A percentile compares a stretch with the other conserved stretches of the same genome.
phyloP scores from a whole-genome alignment of 805 yeast genomes.

The Kuraishia ogatae region DNA sequence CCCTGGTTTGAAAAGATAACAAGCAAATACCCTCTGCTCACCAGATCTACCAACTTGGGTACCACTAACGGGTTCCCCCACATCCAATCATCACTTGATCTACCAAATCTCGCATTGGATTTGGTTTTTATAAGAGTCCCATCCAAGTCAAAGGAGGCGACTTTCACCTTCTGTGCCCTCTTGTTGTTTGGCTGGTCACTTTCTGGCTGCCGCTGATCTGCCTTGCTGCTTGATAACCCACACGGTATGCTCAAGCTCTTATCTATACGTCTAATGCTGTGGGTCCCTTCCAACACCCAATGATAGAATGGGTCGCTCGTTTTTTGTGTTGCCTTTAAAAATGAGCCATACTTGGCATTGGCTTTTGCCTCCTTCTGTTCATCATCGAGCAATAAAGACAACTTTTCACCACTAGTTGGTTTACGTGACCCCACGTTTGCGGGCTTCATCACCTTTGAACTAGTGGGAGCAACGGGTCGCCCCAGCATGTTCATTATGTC shows the following conservation, averaged over 20 bases:
- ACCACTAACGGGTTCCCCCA: constrained; percentile 30
- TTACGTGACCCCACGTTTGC: not conserved
- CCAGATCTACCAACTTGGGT: constrained; percentile 16
- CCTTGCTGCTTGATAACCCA: too few species aligned
- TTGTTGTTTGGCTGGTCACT: too few species aligned
- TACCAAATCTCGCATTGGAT: constrained; percentile 51
- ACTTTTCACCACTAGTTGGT: not conserved
- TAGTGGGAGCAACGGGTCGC: not conserved
- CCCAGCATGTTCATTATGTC: not conserved
- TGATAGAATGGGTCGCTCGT: not conserved
- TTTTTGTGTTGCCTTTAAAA: not conserved
- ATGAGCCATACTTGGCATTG: not conserved
- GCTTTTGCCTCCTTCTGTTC: not conserved
- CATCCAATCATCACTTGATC: constrained; percentile 66
- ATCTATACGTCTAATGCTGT: not conserved
- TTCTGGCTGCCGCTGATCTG: too few species aligned
- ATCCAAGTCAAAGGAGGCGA: constrained; percentile 83
- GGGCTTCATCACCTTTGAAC: not conserved
- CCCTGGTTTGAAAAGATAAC: constrained; percentile 89
- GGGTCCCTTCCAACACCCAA: not conserved
- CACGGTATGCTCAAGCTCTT: not conserved
- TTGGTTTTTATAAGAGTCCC: constrained; percentile 64
- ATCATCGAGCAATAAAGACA: not conserved
- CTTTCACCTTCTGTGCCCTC: not conserved
- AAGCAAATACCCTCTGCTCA: constrained; percentile 21